Evolutionary conservation across 2,329 filamentous ascomycete species (phyloP).

Genomic region (Aurifilum marmelostoma): DNA sequence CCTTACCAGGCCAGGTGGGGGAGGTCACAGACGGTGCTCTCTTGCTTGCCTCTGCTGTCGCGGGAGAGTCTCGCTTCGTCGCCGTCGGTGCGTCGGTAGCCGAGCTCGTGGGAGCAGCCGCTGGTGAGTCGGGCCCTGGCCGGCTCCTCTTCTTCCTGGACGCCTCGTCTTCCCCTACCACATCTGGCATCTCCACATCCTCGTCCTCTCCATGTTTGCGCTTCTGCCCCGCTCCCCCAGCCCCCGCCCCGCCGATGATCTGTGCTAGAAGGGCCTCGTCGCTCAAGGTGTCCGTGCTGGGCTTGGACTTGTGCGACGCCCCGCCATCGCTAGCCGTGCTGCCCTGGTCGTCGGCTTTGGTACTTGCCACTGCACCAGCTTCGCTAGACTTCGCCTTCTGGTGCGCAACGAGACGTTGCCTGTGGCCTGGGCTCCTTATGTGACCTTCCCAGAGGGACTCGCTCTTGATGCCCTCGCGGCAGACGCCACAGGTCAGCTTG

Average conservation of each 20-base stretch:
- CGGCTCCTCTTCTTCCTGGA: slow-evolving; percentile 52
- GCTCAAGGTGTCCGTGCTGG: slow-evolving; percentile 33
- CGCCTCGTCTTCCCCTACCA: slow-evolving; percentile 36
- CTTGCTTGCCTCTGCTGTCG: slow-evolving; percentile 22
- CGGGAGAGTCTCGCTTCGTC: background rate
- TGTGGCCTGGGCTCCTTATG: slow-evolving; percentile 53
- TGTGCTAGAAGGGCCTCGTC: slow-evolving; percentile 34
- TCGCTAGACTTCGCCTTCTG: slow-evolving; percentile 27
- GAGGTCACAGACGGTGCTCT: slow-evolving; percentile 34
- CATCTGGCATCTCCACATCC: slow-evolving; percentile 41
- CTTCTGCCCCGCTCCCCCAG: slow-evolving; percentile 32
- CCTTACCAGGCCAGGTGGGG: slow-evolving; percentile 49
- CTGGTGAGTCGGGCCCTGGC: slow-evolving; percentile 37
- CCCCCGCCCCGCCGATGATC: slow-evolving; percentile 20
- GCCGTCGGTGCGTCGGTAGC: background rate
- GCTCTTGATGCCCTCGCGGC: slow-evolving; percentile 65
- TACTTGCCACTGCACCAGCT: slow-evolving; percentile 31
- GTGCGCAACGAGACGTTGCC: slow-evolving; percentile 39
- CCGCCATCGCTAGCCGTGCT: background rate
- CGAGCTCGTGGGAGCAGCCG: slow-evolving; percentile 2
- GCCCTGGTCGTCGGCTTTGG: slow-evolving; percentile 19
- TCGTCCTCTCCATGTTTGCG: slow-evolving; percentile 35
- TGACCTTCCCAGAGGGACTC: slow-evolving; percentile 71
- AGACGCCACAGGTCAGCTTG: slow-evolving; percentile 69
- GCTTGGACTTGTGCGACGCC: slow-evolving; percentile 17